These are phyloP conservation scores for Tilletia indica DNA, from an alignment of 1,284 basidiomycete genomes.

Conservation along the genomic window DNA sequence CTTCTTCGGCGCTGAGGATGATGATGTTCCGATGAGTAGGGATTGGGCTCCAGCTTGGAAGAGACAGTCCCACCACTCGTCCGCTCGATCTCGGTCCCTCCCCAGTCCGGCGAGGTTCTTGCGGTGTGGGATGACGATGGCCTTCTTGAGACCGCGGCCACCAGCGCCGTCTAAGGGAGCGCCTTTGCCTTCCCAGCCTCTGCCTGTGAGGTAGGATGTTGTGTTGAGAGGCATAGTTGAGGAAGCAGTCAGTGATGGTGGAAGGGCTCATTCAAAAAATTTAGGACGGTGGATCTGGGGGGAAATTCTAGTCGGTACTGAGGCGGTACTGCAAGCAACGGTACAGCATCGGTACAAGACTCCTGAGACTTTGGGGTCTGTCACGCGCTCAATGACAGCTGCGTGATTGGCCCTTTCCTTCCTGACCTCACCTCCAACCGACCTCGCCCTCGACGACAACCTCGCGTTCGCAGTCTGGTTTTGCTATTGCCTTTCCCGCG, in stretches of 20 bases:
- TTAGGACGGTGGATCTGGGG: no score
- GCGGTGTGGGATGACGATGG: slow-evolving; percentile 50
- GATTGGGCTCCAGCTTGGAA: slow-evolving; percentile 36
- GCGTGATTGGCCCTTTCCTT: no score
- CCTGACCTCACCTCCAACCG: no score
- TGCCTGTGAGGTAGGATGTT: slow-evolving; percentile 37
- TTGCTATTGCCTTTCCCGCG: not conserved
- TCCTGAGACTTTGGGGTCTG: no score
- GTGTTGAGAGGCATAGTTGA: slow-evolving; percentile 50
- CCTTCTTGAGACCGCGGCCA: slow-evolving; percentile 52
- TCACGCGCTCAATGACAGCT: no score
- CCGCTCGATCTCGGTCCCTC: slow-evolving; percentile 51
- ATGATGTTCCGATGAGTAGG: slow-evolving; percentile 36
- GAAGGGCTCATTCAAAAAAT: no score
- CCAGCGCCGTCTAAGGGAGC: slow-evolving; percentile 45
- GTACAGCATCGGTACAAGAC: no score
- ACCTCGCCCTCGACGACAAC: no score
- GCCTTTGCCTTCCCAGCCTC: slow-evolving; percentile 53
- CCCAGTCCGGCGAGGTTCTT: slow-evolving; percentile 50
- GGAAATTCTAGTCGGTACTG: no score
- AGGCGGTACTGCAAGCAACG: no score
- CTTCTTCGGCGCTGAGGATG: slow-evolving; percentile 31
- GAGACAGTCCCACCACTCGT: slow-evolving; percentile 56
- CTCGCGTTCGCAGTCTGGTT: no score
- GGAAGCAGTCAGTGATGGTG: not conserved